Evolutionary conservation across 2,329 filamentous ascomycete species (phyloP).

Genomic region (Zasmidium angulare): DNA sequence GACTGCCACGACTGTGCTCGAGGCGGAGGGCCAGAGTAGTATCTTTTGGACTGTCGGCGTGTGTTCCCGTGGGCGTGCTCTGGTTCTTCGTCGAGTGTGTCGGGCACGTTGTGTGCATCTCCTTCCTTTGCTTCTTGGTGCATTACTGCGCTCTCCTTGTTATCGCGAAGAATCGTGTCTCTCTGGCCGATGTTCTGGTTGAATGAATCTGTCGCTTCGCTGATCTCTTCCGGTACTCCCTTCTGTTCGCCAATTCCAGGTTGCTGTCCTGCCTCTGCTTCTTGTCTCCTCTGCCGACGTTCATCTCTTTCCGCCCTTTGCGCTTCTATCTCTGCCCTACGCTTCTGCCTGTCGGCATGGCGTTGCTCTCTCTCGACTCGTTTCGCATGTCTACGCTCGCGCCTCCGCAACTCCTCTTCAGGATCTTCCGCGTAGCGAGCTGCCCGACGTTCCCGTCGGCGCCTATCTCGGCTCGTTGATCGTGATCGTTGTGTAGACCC

Average conservation of each 20-base stretch:
- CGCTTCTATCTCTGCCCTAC: background rate
- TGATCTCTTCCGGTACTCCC: no score
- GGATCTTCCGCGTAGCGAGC: conserved; percentile 6
- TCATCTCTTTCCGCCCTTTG: background rate
- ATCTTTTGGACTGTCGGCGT: background rate
- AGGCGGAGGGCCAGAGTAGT: background rate
- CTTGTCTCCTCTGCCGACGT: background rate
- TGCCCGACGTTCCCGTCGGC: background rate
- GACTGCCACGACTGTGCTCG: background rate
- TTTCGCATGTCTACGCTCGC: background rate
- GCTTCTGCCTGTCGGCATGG: background rate
- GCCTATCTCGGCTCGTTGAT: background rate
- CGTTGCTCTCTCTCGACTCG: background rate
- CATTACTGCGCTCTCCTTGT: no score
- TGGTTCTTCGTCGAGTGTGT: no score
- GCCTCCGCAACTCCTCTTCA: conserved; percentile 2
- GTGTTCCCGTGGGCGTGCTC: background rate
- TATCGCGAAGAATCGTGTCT: no score
- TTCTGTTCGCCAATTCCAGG: background rate
- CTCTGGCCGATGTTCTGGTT: no score
- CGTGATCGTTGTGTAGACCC: background rate
- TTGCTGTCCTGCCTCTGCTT: background rate
- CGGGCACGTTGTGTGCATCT: no score
- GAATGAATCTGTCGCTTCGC: no score
- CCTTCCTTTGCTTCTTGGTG: no score